Conservation (phyloP, 345 rosid genomes). For the Melastoma malabathricum region DNA sequence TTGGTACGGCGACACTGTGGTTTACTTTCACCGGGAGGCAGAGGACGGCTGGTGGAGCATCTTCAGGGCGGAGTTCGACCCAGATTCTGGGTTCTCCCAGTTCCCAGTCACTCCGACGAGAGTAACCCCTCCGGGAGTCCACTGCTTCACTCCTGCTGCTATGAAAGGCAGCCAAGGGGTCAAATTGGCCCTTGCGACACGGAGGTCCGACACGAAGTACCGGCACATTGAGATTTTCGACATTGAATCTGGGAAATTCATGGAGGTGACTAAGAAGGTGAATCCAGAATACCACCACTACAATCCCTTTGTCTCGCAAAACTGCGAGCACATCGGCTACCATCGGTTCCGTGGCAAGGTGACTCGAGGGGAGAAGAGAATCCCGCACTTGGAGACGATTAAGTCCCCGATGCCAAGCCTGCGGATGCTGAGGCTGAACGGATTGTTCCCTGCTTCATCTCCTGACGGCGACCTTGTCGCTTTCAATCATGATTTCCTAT, state of each 20-base stretch:
- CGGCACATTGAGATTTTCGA: slow-evolving; percentile 74
- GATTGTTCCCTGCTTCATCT: slow-evolving; percentile 57
- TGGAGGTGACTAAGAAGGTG: slow-evolving; percentile 31
- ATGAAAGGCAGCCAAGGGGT: slow-evolving; percentile 28
- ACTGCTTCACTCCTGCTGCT: slow-evolving; percentile 86
- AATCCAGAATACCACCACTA: slow-evolving; percentile 68
- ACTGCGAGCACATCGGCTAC: slow-evolving; percentile 44
- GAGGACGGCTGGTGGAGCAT: slow-evolving; percentile 98
- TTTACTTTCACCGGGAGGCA: slow-evolving; percentile 70
- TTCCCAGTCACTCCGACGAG: slow-evolving; percentile 29
- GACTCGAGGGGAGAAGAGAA: slow-evolving; percentile 24
- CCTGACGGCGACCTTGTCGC: slow-evolving; percentile 48
- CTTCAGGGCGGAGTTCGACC: slow-evolving; percentile 30
- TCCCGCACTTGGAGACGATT: slow-evolving; percentile 61
- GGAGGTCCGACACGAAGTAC: slow-evolving; percentile 27
- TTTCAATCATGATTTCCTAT: slow-evolving; percentile 29
- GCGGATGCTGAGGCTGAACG: slow-evolving; percentile 49
- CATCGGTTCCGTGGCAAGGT: slow-evolving; percentile 77
- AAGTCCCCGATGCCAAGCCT: slow-evolving; percentile 38
- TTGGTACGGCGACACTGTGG: slow-evolving; percentile 55
- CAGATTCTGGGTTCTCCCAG: slow-evolving; percentile 10
- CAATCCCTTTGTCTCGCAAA: slow-evolving; percentile 58
- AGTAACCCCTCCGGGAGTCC: slow-evolving; percentile 75
- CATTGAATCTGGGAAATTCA: slow-evolving; percentile 24
- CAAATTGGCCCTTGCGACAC: slow-evolving; percentile 59